phyloP scores from a whole-genome alignment of 129 eudicot species.

The Cynara cardunculus region DNA sequence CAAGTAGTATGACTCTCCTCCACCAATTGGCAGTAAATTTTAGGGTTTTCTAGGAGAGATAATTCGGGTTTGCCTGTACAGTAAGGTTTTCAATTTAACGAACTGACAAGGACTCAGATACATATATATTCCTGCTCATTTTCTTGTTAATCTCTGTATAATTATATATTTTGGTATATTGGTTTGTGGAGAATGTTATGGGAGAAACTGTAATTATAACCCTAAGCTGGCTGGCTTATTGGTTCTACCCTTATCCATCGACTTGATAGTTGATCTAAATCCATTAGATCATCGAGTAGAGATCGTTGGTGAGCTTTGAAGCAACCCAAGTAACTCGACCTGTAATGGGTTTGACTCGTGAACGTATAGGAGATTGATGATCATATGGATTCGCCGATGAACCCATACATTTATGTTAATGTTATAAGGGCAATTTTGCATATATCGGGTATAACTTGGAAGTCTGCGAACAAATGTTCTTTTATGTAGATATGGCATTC shows the following conservation, averaged over 20 bases:
- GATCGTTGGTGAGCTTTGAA: neutral
- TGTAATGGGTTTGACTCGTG: too few species aligned
- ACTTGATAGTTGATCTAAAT: neutral
- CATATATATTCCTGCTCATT: constrained; percentile 1
- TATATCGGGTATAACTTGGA: too few species aligned
- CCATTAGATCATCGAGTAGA: neutral
- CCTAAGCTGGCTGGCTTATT: neutral
- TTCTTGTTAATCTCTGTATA: constrained; percentile 10
- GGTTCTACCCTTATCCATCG: neutral
- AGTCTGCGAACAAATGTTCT: too few species aligned
- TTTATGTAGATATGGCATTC: too few species aligned
- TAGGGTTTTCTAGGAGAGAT: constrained; percentile 21
- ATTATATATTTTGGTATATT: constrained; percentile 5
- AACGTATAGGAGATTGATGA: too few species aligned
- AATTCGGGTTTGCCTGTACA: constrained; percentile 43
- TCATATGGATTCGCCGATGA: too few species aligned
- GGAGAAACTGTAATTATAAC: neutral
- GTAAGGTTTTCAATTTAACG: constrained; percentile 30
- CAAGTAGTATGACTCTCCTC: neutral
- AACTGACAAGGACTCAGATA: constrained; percentile 13
- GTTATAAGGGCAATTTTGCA: too few species aligned
- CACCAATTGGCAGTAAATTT: constrained; percentile 12
- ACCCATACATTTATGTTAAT: too few species aligned
- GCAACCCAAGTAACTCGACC: neutral
- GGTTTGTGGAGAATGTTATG: constrained; percentile 22